These are phyloP conservation scores for Pseudozyma tsukubaensis DNA, from an alignment of 1,284 basidiomycete genomes.

Conservation along the genomic window DNA sequence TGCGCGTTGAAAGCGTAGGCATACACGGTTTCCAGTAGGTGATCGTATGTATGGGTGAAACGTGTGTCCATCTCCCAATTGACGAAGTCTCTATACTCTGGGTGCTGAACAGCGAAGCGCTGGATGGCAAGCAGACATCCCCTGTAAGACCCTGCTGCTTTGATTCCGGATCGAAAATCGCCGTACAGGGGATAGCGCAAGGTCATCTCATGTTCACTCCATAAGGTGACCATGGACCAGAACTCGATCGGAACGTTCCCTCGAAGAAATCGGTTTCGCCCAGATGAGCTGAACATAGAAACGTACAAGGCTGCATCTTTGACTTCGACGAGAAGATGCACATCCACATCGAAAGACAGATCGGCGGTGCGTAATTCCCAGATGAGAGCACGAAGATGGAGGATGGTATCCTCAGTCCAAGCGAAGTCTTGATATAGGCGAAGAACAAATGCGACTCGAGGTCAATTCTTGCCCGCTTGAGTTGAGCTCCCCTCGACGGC, in stretches of 20 bases:
- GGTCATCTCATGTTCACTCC: conserved; percentile 20
- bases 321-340: conserved; percentile 28
- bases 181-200: conserved; percentile 26
- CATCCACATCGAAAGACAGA: conserved; percentile 19
- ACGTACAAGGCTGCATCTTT: conserved; percentile 14
- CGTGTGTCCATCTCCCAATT: conserved; percentile 38
- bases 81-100: conserved; percentile 15
- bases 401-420: conserved; percentile 18
- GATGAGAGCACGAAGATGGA: conserved; percentile 26
- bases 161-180: conserved; percentile 22
- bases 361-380: conserved; percentile 22
- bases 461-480: not conserved
- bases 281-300: conserved; percentile 21
- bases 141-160: conserved; percentile 28
- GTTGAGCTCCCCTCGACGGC: too few relatives aligned
- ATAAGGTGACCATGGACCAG: conserved; percentile 25
- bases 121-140: conserved; percentile 29
- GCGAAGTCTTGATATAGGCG: conserved; percentile 20
- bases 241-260: conserved; percentile 28
- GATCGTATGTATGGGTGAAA: conserved; percentile 32
- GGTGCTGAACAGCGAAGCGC: conserved; percentile 23
- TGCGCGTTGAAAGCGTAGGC: conserved; percentile 3
- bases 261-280: conserved; percentile 22
- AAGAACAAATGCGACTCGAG: conserved; percentile 22
- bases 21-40: conserved; percentile 7